Evolutionary conservation across 345 rosid species (phyloP), one percentile per base, ranked within the genome.

Genomic region (Linum lewisii): DNA sequence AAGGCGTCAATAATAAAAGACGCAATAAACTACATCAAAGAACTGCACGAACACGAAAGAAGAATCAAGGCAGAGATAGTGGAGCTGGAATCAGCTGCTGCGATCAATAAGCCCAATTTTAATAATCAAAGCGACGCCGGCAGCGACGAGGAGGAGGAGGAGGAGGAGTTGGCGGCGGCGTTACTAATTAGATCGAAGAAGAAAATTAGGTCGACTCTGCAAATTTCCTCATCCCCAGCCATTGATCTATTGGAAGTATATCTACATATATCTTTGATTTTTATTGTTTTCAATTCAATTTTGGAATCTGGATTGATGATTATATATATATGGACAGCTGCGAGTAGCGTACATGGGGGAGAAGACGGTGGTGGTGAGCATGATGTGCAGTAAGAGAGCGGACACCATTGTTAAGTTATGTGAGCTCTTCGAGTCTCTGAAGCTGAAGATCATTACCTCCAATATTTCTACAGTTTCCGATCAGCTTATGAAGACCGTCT

Each of bases 1-100:
- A 93, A 87, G 79, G 99, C 99, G 16, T 93, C 99, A 18, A 93
- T 93, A 68, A 78, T 93, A 60, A 93, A 87, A 71, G 99, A 93
- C 29, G 97, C 99, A 6, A 93, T 93, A 15, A 83, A 82, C 47
- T 89, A 93, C 71, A 89, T 93, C 58, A 79, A 89, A 70, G 89
- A 86, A 38, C 63, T 93, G 67, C 99, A 86, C 18, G 82, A 81
- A 0, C 95, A 87, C 67, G 91, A 93, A 69, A 76, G 67, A 50
- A 77, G 79, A 64, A 84, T 93, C 16, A 79, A 76, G 54, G 75
- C 78, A 1, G 95, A 93, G 78, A 83, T 89, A n/a, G n/a, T 49
- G 60, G 95, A 87, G 55, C 82, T 89, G 63, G 95, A 93, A 68
- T 76, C 95, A n/a, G n/a, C n/a, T n/a, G n/a, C 1, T 7, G 16